phyloP scores from a whole-genome alignment of 129 eudicot genomes.

The Tanacetum coccineum region DNA sequence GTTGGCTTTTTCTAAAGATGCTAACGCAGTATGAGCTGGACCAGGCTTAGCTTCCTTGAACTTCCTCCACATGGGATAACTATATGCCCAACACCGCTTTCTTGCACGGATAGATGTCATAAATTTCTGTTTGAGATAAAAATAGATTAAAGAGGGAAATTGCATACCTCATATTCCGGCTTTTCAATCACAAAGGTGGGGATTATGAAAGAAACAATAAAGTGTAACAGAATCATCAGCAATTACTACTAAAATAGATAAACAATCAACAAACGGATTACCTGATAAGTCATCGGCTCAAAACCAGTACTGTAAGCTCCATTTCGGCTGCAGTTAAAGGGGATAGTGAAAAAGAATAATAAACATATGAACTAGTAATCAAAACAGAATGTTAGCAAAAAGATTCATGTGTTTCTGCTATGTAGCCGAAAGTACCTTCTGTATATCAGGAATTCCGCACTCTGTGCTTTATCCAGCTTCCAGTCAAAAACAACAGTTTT shows the following conservation, averaged over 20 bases:
- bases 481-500: slow-evolving; percentile 85
- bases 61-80: slow-evolving; percentile 90
- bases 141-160: slow-evolving; percentile 14
- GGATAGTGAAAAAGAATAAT: neutral
- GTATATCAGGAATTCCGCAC: slow-evolving; percentile 93
- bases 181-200: neutral
- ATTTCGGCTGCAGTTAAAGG: slow-evolving; percentile 60
- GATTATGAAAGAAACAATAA: neutral
- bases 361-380: too few species aligned
- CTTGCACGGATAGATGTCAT: slow-evolving; percentile 65
- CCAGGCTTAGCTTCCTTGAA: slow-evolving; percentile 77
- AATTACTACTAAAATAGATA: neutral
- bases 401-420: too few species aligned
- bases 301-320: slow-evolving; percentile 98
- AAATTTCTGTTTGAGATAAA: slow-evolving; percentile 57
- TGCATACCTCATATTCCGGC: too few species aligned
- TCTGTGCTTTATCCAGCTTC: slow-evolving; percentile 97
- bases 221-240: slow-evolving; percentile 6
- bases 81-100: slow-evolving; percentile 90
- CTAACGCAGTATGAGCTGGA: slow-evolving; percentile 72
- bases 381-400: too few species aligned
- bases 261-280: slow-evolving; percentile 31
- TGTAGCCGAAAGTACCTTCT: slow-evolving; percentile 56
- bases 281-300: slow-evolving; percentile 95
- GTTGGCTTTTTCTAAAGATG: slow-evolving; percentile 74